These are phyloP conservation scores for Fistulifera solaris DNA, from an alignment of 108 stramenopile species.

Conservation along the genomic window DNA sequence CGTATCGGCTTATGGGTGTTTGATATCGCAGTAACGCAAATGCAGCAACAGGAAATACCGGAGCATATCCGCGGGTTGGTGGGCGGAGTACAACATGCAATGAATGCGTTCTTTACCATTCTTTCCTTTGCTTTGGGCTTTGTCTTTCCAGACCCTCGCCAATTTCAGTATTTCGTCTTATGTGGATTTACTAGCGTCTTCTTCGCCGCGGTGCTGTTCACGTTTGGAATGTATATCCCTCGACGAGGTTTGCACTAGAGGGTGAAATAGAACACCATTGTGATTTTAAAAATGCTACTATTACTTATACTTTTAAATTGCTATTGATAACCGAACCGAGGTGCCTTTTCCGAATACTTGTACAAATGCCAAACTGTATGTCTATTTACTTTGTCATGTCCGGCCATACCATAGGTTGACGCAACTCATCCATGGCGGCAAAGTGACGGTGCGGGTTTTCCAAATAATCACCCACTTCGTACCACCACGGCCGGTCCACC, in stretches of 20 bases:
- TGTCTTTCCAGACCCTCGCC: conserved; percentile 33
- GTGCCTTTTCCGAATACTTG: too few species aligned
- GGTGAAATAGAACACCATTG: too few species aligned
- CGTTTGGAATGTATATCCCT: conserved; percentile 19
- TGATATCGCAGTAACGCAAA: conserved; percentile 58
- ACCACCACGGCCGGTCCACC: conserved; percentile 64
- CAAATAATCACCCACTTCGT: conserved; percentile 79
- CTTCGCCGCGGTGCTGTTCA: conserved; percentile 30
- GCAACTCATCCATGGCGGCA: conserved; percentile 62
- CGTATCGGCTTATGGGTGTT: conserved; percentile 66
- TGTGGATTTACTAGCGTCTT: conserved; percentile 33
- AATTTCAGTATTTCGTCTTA: conserved; percentile 33
- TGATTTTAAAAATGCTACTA: too few species aligned
- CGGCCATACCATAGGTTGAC: conserved; percentile 74
- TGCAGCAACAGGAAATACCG: conserved; percentile 46
- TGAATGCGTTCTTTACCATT: conserved; percentile 48
- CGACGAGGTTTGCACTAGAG: too few species aligned
- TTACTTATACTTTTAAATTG: too few species aligned
- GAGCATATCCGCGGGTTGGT: conserved; percentile 40
- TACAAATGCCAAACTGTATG: too few species aligned
- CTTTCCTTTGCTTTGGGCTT: conserved; percentile 38
- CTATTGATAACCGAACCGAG: too few species aligned
- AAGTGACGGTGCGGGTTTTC: conserved; percentile 84
- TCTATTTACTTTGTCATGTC: too few species aligned
- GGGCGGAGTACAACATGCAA: conserved; percentile 49